Base-by-base conservation (phyloP, 495 filamentous ascomycete species). In the Neurospora cerealis region DNA sequence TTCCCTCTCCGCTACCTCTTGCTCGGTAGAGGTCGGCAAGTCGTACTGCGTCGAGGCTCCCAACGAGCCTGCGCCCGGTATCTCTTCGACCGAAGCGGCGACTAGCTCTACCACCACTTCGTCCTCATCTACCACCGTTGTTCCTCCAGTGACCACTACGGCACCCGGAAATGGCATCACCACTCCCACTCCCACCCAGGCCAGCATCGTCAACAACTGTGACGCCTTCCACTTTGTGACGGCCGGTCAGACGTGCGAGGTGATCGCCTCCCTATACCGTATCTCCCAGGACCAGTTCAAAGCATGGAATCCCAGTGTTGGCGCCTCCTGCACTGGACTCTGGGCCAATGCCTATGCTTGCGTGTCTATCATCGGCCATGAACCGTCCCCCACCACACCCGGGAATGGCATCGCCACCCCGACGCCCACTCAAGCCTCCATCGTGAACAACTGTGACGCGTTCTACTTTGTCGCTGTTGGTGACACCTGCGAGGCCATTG, bases 401-500 rank as follows among this genome's bases (percentile, higher is more conserved):
- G 73, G 76, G 40, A 80, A 80, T 48, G 79, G 79, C 69, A 79
- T 80, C 70, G 39, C 73, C 7, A 80, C 79, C 19, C 78, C 82
- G 24, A 71, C 77, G 19, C 83, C 83, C 17, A 78, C 74, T 7
- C 80, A 82, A 76, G 75, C 80, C n/a, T 80, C 79, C 69, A 83
- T 83, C 54, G 77, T 79, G 28, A 70, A 37, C 72, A 81, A 81
- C 77, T 88, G 86, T 78, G 75, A 82, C 73, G 77, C 79, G 44
- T 87, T 85, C 77, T 79, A 85, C 77, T 75, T 79, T 34, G 83
- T 87, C 11, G 34, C 72, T 21, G 32, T 41, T 3, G 85, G 82
- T 69, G 86, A 88, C 71, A 82, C 78, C 71, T 88, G 86, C 75
- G 71, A 71, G 8, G 76, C 76, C 40, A 79, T 88, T 44, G 83